Conservation (phyloP, 2,329 filamentous ascomycete genomes). For the Colletotrichum lini region DNA sequence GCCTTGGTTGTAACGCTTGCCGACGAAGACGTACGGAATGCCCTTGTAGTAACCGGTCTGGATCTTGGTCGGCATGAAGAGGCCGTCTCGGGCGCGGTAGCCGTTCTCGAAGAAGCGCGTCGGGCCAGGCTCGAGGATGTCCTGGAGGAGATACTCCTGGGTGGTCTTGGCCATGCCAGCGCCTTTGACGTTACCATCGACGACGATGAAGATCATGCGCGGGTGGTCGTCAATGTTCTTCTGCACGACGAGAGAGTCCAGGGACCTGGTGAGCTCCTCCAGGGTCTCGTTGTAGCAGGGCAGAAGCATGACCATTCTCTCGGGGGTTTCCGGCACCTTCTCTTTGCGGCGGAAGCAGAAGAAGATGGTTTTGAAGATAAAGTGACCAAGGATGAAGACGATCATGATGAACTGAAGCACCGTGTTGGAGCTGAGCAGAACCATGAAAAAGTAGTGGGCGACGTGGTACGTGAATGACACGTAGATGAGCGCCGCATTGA, state of each 20-base stretch:
- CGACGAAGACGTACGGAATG: conserved; percentile 62
- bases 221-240: conserved; percentile 58
- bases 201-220: conserved; percentile 62
- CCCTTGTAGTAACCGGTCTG: conserved; percentile 61
- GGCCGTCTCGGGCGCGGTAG: conserved; percentile 62
- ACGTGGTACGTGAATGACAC: conserved; percentile 56
- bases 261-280: conserved; percentile 59
- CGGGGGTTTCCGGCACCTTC: conserved; percentile 51
- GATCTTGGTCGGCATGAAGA: conserved; percentile 62
- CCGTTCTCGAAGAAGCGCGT: conserved; percentile 56
- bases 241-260: conserved; percentile 62
- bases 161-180: conserved; percentile 64
- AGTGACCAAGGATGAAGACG: conserved; percentile 52
- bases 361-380: conserved; percentile 51
- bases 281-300: conserved; percentile 66
- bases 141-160: conserved; percentile 61
- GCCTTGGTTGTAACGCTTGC: conserved; percentile 65
- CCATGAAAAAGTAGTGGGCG: conserved; percentile 60
- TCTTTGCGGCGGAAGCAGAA: conserved; percentile 51
- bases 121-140: conserved; percentile 58
- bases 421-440: conserved; percentile 62
- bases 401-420: conserved; percentile 60
- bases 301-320: conserved; percentile 61
- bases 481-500: conserved; percentile 56
- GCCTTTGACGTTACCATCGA: conserved; percentile 63